Conservation (phyloP, 768 basidiomycete genomes). For the Leccinum barrowsii region DNA sequence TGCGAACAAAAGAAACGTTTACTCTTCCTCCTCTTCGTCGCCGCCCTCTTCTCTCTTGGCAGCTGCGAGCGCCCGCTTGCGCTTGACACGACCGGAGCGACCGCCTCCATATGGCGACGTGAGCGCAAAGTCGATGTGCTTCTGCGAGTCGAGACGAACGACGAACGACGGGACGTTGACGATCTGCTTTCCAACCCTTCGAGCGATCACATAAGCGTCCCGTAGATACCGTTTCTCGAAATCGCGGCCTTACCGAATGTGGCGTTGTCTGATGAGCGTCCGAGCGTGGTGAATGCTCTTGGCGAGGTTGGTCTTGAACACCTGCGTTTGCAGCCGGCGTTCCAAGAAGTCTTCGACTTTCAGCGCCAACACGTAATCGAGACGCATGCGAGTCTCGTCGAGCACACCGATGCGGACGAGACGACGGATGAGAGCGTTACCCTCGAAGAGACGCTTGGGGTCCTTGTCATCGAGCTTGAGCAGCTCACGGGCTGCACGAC, state of each 20-base stretch:
- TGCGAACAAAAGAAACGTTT: constrained; percentile 30
- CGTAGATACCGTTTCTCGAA: background rate
- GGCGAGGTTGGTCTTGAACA: constrained; percentile 97
- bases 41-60: constrained; percentile 89
- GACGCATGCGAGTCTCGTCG: constrained; percentile 97
- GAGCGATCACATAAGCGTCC: constrained; percentile 2
- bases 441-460: constrained; percentile 99
- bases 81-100: constrained; percentile 93
- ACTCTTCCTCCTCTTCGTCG: constrained; percentile 90
- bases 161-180: constrained; percentile 99
- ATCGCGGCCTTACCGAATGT: constrained; percentile 81
- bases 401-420: constrained; percentile 99
- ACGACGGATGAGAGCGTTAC: constrained; percentile 92
- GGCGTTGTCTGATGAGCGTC: constrained; percentile 95
- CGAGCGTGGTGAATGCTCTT: constrained; percentile 99
- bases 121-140: constrained; percentile 99
- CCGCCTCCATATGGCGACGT: constrained; percentile 97
- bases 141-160: constrained; percentile 98
- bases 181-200: constrained; percentile 95
- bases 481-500: constrained; percentile 99
- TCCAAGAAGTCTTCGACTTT: constrained; percentile 99
- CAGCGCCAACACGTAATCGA: constrained; percentile 99
- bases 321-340: constrained; percentile 96
- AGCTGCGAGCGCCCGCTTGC: constrained; percentile 93
- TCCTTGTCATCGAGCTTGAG: constrained; percentile 99